Evolutionary conservation across 1,139 yeast genomes (phyloP), one percentile per base, ranked within the genome.

Genomic region (Blastobotrys persicus): DNA sequence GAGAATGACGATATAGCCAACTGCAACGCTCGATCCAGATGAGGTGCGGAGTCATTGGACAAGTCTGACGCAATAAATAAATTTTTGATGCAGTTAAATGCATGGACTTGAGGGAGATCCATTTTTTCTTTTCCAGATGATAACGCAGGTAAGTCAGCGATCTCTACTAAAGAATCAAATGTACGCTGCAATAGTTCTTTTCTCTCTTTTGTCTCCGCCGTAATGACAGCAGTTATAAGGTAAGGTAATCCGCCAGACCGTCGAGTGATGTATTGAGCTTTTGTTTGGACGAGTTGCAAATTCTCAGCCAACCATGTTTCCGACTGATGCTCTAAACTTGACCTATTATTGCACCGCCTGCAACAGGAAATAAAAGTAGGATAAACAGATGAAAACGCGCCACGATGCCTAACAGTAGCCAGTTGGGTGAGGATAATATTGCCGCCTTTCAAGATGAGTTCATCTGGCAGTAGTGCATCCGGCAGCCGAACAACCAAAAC

Each of bases 231-330:
- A 1, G 92, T 79, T 13, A 91, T 74, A 45, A 91, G 70, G 58
- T 72, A 84, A 1, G 98, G 98, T 18, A 92, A 67, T 0, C 98
- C 97, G 1, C 96, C 98, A 1, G 98, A 89, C 58, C 98, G 73
- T 64, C 98, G 77, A 0, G 95, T 86, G 47, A 91, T 84, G 47
- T 76, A 74, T 58, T 87, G 91, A 0, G 84, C 73, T 57, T 78
- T 80, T 1, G 73, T 70, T 55, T 77, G 76, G 33, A 89, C 74
- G 26, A 80, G 62, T 1, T 66, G 62, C 18, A 89, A 61, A 55
- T 79, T 83, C 9, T 72, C 69, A 16, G 72, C 61, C 3, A 88
- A 65, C 92, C 95, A 85, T 12, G 56, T 48, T 34, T 63, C 54
- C 42, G 91, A 79, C 47, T 70, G 73, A 0, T 58, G 56, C 4